phyloP scores from a whole-genome alignment of 495 filamentous ascomycete species.

The Penicillium maclennaniae region DNA sequence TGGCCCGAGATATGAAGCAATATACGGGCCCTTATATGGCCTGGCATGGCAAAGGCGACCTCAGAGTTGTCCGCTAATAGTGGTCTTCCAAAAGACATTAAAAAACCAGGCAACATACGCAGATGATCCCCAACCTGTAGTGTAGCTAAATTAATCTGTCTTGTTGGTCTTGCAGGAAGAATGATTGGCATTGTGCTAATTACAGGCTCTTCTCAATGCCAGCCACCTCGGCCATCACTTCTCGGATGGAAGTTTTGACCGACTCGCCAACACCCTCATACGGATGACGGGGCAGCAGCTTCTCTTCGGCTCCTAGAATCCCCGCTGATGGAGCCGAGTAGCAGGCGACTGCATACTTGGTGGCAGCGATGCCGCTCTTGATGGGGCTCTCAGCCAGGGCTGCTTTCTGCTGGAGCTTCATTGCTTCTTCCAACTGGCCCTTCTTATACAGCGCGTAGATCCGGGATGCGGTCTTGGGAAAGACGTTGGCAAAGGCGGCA shows the following conservation, averaged over 20 bases:
- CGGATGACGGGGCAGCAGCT: constrained; percentile 50
- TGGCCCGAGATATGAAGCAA: too few species aligned
- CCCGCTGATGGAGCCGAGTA: constrained; percentile 26
- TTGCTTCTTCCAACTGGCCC: constrained; percentile 61
- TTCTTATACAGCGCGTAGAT: constrained; percentile 61
- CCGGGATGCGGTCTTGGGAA: constrained; percentile 59
- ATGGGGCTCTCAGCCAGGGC: constrained; percentile 76
- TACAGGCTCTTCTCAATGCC: constrained; percentile 17
- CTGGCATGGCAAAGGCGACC: too few species aligned
- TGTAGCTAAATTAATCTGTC: too few species aligned
- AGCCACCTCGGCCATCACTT: constrained; percentile 36
- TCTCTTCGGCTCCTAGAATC: constrained; percentile 15
- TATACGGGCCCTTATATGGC: too few species aligned
- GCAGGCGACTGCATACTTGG: constrained; percentile 56
- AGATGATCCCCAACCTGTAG: too few species aligned
- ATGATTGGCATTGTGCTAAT: not conserved
- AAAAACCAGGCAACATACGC: too few species aligned
- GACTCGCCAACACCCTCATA: constrained; percentile 48
- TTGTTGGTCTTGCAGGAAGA: not conserved
- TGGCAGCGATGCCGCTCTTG: constrained; percentile 68
- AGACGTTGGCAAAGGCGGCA: constrained; percentile 64
- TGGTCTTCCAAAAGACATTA: too few species aligned
- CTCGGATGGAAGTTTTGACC: constrained; percentile 43
- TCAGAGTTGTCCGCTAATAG: too few species aligned
- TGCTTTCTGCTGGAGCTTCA: constrained; percentile 66